Evolutionary conservation across 306 rosid species (phyloP).

Genomic region (Canavalia gladiata): DNA sequence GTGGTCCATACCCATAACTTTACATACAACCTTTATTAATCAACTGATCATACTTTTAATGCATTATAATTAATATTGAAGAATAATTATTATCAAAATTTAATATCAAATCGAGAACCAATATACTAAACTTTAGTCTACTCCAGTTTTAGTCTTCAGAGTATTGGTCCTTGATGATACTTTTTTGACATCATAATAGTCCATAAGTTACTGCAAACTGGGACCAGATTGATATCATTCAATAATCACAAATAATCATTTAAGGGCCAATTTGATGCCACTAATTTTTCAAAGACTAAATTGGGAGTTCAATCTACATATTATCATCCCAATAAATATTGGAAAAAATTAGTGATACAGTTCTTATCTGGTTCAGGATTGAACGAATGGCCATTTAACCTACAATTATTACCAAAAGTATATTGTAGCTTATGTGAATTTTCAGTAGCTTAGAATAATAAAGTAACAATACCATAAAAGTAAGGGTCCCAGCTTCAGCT

Average conservation of each 20-base stretch:
- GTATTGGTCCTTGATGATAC: background rate
- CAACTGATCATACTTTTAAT: slow-evolving; percentile 13
- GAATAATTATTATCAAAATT: slow-evolving; percentile 17
- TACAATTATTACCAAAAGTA: slow-evolving; percentile 11
- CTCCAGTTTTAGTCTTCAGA: background rate
- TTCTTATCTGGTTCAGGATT: slow-evolving; percentile 6
- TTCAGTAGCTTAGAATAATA: slow-evolving; percentile 28
- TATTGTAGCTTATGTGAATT: background rate
- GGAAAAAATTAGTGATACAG: background rate
- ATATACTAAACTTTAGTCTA: background rate
- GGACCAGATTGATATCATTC: slow-evolving; percentile 15
- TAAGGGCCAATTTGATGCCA: background rate
- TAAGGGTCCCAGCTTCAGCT: slow-evolving; percentile 92
- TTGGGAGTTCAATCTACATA: slow-evolving; percentile 15
- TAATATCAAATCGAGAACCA: slow-evolving; percentile 23
- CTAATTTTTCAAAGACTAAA: background rate
- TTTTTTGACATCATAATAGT: background rate
- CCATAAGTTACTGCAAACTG: slow-evolving; percentile 6
- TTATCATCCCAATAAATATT: background rate
- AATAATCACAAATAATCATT: slow-evolving; percentile 21
- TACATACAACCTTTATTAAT: background rate
- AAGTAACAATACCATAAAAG: slow-evolving; percentile 79
- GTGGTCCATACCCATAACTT: background rate
- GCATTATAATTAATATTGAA: background rate
- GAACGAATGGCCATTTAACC: slow-evolving; percentile 1